Percentiles rank a stretch among this genome's conserved stretches.
Evolutionary conservation across 305 asterid genomes (phyloP).

Genomic region (Fraxinus albicans): DNA sequence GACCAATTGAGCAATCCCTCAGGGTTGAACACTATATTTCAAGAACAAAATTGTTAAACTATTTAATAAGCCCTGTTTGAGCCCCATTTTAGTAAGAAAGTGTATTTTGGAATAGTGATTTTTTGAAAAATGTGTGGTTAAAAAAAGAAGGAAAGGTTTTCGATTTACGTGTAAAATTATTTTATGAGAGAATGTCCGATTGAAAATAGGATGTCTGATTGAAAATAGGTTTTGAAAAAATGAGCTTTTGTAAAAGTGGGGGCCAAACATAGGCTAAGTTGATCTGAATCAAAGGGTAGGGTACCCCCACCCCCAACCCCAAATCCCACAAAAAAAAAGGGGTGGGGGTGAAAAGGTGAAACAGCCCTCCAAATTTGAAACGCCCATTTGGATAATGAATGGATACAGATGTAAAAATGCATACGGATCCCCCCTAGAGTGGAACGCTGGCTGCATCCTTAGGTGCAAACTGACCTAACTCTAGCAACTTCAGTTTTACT

Average conservation of each 20-base stretch:
- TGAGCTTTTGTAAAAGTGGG: background rate
- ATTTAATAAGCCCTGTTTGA: background rate
- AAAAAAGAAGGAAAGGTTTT: background rate
- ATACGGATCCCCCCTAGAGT: background rate
- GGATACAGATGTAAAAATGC: background rate
- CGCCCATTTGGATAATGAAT: background rate
- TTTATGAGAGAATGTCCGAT: background rate
- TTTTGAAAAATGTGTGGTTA: background rate
- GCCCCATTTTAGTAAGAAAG: background rate
- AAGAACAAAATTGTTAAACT: background rate
- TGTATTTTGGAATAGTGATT: too few relatives aligned
- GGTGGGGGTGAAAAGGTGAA: background rate
- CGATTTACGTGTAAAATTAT: background rate
- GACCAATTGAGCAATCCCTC: too few relatives aligned
- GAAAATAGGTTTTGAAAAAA: background rate
- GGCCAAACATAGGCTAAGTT: background rate
- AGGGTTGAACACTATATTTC: background rate
- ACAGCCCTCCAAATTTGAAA: background rate
- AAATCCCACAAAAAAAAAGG: background rate
- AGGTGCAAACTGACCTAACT: slow-evolving; percentile 9
- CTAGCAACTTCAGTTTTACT: background rate
- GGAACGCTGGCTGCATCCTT: background rate
- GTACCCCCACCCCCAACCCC: background rate
- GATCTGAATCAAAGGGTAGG: background rate
- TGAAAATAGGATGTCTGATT: background rate